phyloP scores from a whole-genome alignment of 1,139 yeast genomes.

The Arxiozyma bovina region DNA sequence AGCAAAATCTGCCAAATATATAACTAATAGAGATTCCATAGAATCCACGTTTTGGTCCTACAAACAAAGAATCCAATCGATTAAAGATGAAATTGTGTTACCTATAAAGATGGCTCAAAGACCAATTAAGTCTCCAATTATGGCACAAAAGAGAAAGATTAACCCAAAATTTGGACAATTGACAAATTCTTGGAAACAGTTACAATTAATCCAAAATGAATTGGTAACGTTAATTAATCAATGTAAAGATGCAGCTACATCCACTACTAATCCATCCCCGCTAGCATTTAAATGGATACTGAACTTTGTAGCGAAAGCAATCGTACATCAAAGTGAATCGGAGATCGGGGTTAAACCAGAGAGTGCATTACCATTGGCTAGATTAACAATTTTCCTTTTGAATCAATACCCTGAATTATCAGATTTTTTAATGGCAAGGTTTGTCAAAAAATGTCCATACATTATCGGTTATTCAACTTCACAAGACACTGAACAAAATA shows the following conservation, averaged over 20 bases:
- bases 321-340: constrained; percentile 86
- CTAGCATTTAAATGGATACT: constrained; percentile 63
- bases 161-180: constrained; percentile 89
- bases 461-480: constrained; percentile 71
- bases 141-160: constrained; percentile 55
- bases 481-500: constrained; percentile 75
- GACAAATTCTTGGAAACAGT: constrained; percentile 59
- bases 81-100: constrained; percentile 50
- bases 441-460: constrained; percentile 84
- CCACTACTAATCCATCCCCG: constrained; percentile 25
- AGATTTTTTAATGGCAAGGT: constrained; percentile 64
- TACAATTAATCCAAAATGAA: constrained; percentile 44
- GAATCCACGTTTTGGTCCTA: constrained; percentile 44
- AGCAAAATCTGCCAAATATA: constrained; percentile 14
- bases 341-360: constrained; percentile 77
- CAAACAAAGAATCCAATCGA: constrained; percentile 47
- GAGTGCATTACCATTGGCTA: constrained; percentile 74
- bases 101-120: constrained; percentile 41
- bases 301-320: constrained; percentile 74
- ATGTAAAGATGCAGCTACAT: constrained; percentile 30
- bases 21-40: constrained; percentile 36
- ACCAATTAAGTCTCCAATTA: constrained; percentile 34
- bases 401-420: constrained; percentile 54
- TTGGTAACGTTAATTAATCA: constrained; percentile 42
- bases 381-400: constrained; percentile 49